Evolutionary conservation across 768 basidiomycete species (phyloP), one percentile per base, ranked within the genome.

Genomic region (Gymnopilus dilepis): DNA sequence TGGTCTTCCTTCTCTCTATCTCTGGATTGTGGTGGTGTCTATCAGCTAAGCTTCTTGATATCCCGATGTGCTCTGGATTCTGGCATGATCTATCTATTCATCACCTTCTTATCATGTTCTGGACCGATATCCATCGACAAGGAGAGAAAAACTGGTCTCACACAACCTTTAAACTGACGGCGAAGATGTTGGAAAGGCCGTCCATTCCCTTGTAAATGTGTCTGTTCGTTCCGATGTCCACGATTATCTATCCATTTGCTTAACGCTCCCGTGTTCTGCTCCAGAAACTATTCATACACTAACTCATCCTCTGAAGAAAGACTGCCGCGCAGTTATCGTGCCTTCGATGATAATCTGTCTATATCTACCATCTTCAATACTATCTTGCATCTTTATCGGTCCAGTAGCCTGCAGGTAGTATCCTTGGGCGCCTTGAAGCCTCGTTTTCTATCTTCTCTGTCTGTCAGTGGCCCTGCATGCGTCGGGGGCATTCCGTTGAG

Each of bases 291-390:
- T 28, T 24, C 11, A 15, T 15, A n/a, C 43, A 24, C 43, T 13
- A 47, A 3, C 22, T 19, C 6, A 8, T 7, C 2, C 28, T 7
- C n/a, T 4, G 17, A 30, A 8, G 30, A 13, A n/a, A n/a, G n/a
- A n/a, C n/a, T n/a, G n/a, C n/a, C n/a, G n/a, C 15, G 47, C 9
- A 31, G 1, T 21, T n/a, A 43, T 53, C 52, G 19, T 38, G 52
- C 13, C 38, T 17, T 38, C 33, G 17, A 26, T 53, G 33, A 37
- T 38, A 15, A 38, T 38, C 47, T 19, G 21, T 37, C 52, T 34
- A 37, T 53, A 38, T 53, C 52, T 53, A 38, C 38, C 38, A 37
- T 53, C 52, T 53, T 53, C 52, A 53, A 33, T 51, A 33, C 28
- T 51, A 51, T 53, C 52, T 37, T n/a, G 6, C 47, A 50, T 19